Evolutionary conservation across 78 protist genomes (phyloP), one percentile per base, ranked within the genome.

Genomic region (Protostelium mycophagum): DNA sequence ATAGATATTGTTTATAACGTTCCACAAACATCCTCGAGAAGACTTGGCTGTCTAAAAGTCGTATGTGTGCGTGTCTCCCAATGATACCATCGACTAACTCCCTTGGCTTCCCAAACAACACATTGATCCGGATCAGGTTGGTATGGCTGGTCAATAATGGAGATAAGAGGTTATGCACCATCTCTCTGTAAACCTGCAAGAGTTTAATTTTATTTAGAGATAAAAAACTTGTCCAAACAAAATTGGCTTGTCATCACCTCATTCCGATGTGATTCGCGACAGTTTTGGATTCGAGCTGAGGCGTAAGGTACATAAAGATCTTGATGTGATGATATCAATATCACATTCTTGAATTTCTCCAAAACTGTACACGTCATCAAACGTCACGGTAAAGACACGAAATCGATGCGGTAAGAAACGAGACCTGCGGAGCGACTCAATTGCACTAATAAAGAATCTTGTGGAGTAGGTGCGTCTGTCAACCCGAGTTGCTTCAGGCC

Each of bases 51-150:
- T 91, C 94, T 34, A 91, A 85, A 88, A 91, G 83, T 91, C 94
- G 86, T 10, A 91, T 91, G 51, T 91, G 94, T n/a, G 94, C 94
- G 37, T 91, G 86, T 85, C 94, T 88, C 37, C 94, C 94, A 39
- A 91, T 91, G 28, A 91, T 91, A 36, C 94, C 91, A 87, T 91
- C 94, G 34, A 91, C 90, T 5, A 91, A 91, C 90, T 91, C 89
- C 88, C 36, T 91, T 90, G 16, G 94, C 63, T 36, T 91, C 5
- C 73, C 94, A 39, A 91, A 91, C 0, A 91, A 28, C 28, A 91
- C 94, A 84, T 91, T 91, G 28, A 91, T 34, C 63, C 35, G 88
- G 31, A 86, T 39, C 37, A 89, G 31, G 73, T 51, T 51, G 73
- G 16, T 51, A 51, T 51, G 31, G 31, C 73, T 16, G 31, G 5